These are phyloP conservation scores for Sporobolomyces roseus DNA, from an alignment of 768 basidiomycete species.

Conservation along the genomic window DNA sequence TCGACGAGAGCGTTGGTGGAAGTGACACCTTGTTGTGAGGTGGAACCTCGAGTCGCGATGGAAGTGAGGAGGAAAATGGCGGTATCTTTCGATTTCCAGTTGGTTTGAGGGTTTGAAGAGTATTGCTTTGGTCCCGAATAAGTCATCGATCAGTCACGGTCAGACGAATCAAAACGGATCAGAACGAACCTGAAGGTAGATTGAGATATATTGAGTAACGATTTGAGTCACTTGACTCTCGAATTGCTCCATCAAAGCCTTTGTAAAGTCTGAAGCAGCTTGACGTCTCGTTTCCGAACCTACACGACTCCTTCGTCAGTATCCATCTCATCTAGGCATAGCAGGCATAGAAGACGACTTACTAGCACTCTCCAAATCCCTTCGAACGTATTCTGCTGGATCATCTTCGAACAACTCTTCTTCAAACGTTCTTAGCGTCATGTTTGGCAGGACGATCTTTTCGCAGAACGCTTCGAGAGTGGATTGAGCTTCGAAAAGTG, in stretches of 20 bases:
- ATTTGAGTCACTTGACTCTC: conserved; percentile 84
- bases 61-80: conserved; percentile 92
- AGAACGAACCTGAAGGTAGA: conserved; percentile 57
- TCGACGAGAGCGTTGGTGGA: conserved; percentile 87
- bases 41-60: conserved; percentile 82
- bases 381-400: conserved; percentile 86
- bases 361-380: conserved; percentile 67
- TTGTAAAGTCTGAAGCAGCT: conserved; percentile 91
- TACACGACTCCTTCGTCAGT: conserved; percentile 42
- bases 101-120: conserved; percentile 53
- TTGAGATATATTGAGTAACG: conserved; percentile 75
- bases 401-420: conserved; percentile 96
- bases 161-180: not conserved
- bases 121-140: conserved; percentile 54
- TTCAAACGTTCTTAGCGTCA: conserved; percentile 76
- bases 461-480: conserved; percentile 78
- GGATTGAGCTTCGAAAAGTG: conserved; percentile 68
- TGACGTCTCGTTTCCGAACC: conserved; percentile 83
- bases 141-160: not conserved
- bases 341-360: conserved; percentile 51
- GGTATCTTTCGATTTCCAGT: conserved; percentile 91
- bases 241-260: conserved; percentile 73
- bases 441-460: conserved; percentile 91
- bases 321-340: too few species aligned
- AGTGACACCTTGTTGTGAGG: conserved; percentile 84